phyloP scores from a whole-genome alignment of 2,329 filamentous ascomycete species.

The Claviceps pazoutovae region DNA sequence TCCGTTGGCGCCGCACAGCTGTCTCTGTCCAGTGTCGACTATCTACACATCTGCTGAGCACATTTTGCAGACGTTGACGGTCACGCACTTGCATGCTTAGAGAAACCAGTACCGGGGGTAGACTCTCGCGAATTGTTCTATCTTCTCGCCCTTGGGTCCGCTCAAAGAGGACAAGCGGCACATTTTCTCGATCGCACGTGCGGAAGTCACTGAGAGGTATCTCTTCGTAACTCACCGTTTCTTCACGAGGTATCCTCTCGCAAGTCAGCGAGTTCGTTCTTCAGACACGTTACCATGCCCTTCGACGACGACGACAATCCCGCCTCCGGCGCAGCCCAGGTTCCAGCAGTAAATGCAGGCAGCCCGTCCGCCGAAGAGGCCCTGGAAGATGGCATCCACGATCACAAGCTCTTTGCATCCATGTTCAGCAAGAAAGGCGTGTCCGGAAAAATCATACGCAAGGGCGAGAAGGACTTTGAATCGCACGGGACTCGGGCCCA shows the following conservation, averaged over 20 bases:
- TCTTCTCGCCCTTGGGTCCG: not conserved
- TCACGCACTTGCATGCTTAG: not conserved
- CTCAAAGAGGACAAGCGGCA: not conserved
- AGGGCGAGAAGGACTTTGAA: constrained; percentile 96
- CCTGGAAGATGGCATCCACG: constrained; percentile 67
- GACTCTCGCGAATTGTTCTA: not conserved
- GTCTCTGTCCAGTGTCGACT: no score
- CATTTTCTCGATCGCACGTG: not conserved
- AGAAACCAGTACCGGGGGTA: not conserved
- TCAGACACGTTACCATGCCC: constrained; percentile 17
- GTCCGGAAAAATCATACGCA: constrained; percentile 58
- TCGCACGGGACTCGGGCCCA: constrained; percentile 78
- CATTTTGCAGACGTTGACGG: no score
- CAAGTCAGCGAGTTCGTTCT: not conserved
- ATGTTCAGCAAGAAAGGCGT: constrained; percentile 36
- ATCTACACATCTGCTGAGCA: no score
- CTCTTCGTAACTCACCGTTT: no score
- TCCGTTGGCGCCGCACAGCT: not conserved
- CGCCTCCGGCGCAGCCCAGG: constrained; percentile 9
- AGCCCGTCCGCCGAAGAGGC: constrained; percentile 36
- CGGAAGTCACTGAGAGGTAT: not conserved
- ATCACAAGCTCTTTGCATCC: constrained; percentile 61
- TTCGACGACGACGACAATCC: constrained; percentile 32
- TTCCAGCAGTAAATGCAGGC: constrained; percentile 14
- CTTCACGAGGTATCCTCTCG: no score